These are phyloP conservation scores for Lobosporangium transversale DNA, from an alignment of 192 early-diverging fungal genomes.

Conservation along the genomic window DNA sequence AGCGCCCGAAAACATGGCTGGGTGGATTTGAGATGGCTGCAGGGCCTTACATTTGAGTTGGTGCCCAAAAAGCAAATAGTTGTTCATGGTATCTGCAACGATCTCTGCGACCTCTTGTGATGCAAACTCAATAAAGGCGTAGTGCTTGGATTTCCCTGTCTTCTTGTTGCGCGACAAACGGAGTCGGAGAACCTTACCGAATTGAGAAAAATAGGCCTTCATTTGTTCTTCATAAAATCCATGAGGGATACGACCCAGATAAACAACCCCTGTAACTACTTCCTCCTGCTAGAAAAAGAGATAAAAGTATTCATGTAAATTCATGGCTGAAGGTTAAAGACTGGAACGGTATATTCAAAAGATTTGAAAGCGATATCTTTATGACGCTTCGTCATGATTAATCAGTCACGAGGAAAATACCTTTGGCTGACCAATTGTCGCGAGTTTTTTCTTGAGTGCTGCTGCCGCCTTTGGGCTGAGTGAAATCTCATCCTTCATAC, in stretches of 20 bases:
- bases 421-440: conserved; percentile 28
- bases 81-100: conserved; percentile 97
- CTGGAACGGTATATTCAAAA: too few relatives aligned
- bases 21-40: conserved; percentile 71
- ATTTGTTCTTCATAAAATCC: conserved; percentile 97
- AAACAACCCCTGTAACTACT: conserved; percentile 87
- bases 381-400: too few relatives aligned
- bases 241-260: conserved; percentile 92
- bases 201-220: conserved; percentile 91
- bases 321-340: too few relatives aligned
- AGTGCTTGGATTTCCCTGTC: conserved; percentile 94
- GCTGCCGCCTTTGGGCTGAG: conserved; percentile 49
- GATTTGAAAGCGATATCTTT: too few relatives aligned
- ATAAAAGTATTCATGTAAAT: too few relatives aligned
- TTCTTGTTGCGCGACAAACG: conserved; percentile 89
- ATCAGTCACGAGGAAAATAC: too few relatives aligned
- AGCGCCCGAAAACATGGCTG: conserved; percentile 74
- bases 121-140: conserved; percentile 93
- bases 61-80: conserved; percentile 87
- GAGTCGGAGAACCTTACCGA: conserved; percentile 83
- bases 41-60: conserved; percentile 77
- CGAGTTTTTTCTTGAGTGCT: conserved; percentile 37
- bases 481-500: conserved; percentile 53
- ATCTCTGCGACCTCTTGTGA: conserved; percentile 84
- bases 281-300: too few relatives aligned